Evolutionary conservation across 1,284 basidiomycete genomes (phyloP).

Genomic region (Microstroma glucosiphilum): DNA sequence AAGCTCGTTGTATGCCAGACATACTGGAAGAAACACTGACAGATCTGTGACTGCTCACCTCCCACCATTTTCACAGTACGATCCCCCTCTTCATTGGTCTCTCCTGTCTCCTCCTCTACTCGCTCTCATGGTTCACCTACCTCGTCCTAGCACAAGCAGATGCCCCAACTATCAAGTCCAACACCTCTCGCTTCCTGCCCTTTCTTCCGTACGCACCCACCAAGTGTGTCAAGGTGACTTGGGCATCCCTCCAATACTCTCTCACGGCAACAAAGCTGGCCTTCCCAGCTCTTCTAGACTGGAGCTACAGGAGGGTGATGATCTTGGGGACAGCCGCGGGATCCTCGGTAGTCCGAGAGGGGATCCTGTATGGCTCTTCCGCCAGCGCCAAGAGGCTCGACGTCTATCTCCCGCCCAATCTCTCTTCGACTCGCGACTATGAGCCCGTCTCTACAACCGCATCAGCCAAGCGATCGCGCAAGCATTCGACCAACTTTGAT

Average conservation of each 20-base stretch:
- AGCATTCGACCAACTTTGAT: constrained; percentile 21
- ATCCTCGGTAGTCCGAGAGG: constrained; percentile 37
- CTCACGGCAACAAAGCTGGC: constrained; percentile 30
- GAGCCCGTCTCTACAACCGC: background rate
- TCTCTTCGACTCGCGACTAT: background rate
- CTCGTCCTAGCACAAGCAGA: constrained; percentile 46
- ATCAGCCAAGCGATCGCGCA: constrained; percentile 9
- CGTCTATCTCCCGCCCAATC: constrained; percentile 38
- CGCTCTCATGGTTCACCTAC: constrained; percentile 48
- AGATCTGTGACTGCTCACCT: background rate
- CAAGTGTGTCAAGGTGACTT: constrained; percentile 42
- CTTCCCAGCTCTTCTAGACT: constrained; percentile 42
- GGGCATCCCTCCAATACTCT: constrained; percentile 32
- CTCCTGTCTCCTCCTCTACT: constrained; percentile 41
- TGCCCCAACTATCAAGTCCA: constrained; percentile 26
- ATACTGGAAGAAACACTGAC: background rate
- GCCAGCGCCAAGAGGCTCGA: constrained; percentile 33
- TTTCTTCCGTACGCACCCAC: constrained; percentile 45
- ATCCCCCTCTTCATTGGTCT: constrained; percentile 46
- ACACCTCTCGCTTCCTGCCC: constrained; percentile 22
- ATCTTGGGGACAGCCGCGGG: constrained; percentile 45
- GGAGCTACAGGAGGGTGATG: constrained; percentile 42
- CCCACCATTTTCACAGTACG: constrained; percentile 13
- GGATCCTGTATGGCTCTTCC: constrained; percentile 41
- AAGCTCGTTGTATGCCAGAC: background rate